These are phyloP conservation scores for Schrenkiella parvula DNA, from an alignment of 345 rosid species.

Conservation along the genomic window DNA sequence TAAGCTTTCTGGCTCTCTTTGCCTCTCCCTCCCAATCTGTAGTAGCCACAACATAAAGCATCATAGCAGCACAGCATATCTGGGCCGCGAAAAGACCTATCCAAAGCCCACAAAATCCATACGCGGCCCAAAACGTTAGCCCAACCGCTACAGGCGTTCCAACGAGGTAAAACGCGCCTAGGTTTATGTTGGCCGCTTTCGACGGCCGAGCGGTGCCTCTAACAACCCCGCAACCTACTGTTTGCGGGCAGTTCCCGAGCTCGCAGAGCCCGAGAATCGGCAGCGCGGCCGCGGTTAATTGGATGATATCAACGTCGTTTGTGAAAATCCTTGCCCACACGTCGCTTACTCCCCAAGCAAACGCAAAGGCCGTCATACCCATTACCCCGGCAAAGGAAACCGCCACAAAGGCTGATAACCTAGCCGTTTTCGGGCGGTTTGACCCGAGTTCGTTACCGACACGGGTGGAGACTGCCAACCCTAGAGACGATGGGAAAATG, in stretches of 20 bases:
- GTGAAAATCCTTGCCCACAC: constrained; percentile 84
- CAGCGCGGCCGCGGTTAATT: constrained; percentile 66
- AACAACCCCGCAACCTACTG: constrained; percentile 88
- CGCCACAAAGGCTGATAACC: constrained; percentile 66
- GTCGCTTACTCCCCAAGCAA: constrained; percentile 65
- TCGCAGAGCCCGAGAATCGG: constrained; percentile 85
- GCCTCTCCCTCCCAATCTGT: constrained; percentile 84
- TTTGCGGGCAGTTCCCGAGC: constrained; percentile 92
- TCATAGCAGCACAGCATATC: constrained; percentile 71
- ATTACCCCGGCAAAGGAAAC: constrained; percentile 53
- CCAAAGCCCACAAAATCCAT: constrained; percentile 87
- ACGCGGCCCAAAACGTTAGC: constrained; percentile 54
- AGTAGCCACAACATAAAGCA: constrained; percentile 80
- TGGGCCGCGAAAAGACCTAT: constrained; percentile 80
- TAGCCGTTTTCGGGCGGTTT: constrained; percentile 51
- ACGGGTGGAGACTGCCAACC: constrained; percentile 82
- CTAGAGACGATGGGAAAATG: constrained; percentile 82
- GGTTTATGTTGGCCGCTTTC: constrained; percentile 79
- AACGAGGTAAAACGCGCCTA: constrained; percentile 79
- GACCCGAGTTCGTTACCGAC: constrained; percentile 94
- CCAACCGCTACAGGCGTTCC: constrained; percentile 91
- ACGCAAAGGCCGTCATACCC: constrained; percentile 68
- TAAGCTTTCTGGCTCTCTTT: constrained; percentile 52
- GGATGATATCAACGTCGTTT: constrained; percentile 52
- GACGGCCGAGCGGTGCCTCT: constrained; percentile 85